Evolutionary conservation across 257 asterid species (phyloP).

Genomic region (Misopates orontium): DNA sequence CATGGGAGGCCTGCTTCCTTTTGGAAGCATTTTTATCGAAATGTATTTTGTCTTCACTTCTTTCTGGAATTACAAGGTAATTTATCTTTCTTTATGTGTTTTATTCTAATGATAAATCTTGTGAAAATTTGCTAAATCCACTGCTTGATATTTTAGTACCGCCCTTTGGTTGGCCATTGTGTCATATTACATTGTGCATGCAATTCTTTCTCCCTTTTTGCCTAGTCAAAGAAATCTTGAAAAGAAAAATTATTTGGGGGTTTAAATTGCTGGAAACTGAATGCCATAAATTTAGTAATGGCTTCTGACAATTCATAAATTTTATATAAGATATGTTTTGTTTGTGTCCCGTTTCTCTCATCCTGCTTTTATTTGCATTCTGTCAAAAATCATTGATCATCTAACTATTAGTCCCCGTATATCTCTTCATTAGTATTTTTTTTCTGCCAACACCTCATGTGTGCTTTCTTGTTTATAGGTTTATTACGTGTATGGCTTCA

Average conservation of each 20-base stretch:
- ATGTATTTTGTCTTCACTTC: slow-evolving; percentile 92
- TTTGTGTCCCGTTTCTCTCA: too few species aligned
- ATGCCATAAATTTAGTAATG: neutral
- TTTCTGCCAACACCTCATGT: slow-evolving; percentile 3
- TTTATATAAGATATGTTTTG: neutral
- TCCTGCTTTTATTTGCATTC: too few species aligned
- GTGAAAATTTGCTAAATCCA: neutral
- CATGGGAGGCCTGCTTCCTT: slow-evolving; percentile 90
- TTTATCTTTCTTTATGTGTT: neutral
- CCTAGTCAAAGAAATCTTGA: slow-evolving; percentile 5
- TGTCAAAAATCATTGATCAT: too few species aligned
- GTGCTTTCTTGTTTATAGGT: slow-evolving; percentile 47
- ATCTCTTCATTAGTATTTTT: too few species aligned
- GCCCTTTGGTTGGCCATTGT: too few species aligned
- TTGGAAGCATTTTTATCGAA: slow-evolving; percentile 84
- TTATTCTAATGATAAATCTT: neutral
- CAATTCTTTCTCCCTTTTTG: neutral
- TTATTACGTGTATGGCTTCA: slow-evolving; percentile 83
- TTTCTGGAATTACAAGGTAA: slow-evolving; percentile 93
- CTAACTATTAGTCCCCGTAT: neutral
- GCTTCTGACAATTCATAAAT: neutral
- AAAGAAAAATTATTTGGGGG: slow-evolving; percentile 5
- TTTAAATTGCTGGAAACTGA: slow-evolving; percentile 12
- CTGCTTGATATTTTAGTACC: too few species aligned
- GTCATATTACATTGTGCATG: neutral